Conservation (phyloP, 805 yeast species). For the Yarrowia divulgata region DNA sequence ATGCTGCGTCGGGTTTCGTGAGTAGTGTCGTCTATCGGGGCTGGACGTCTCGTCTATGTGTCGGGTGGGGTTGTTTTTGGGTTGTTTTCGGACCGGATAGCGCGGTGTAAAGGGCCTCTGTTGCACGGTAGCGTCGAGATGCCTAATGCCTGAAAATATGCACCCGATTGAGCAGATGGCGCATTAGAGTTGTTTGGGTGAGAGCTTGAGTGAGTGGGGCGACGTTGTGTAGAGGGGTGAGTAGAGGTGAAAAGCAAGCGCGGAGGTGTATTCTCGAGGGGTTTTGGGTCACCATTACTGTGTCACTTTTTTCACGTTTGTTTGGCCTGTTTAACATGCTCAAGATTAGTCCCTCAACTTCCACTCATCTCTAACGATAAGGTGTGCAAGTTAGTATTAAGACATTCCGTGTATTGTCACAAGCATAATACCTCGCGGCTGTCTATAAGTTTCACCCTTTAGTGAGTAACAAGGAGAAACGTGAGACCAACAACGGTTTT, state of each 20-base stretch:
- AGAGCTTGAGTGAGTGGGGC: slow-evolving; percentile 13
- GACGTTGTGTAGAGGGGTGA: not conserved
- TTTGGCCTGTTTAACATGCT: not conserved
- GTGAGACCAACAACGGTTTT: no score
- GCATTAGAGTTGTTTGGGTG: slow-evolving; percentile 1
- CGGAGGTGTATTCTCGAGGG: no score
- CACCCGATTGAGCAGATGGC: slow-evolving; percentile 36
- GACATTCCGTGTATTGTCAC: not conserved
- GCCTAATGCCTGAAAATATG: slow-evolving; percentile 32
- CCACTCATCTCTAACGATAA: not conserved
- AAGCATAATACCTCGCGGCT: not conserved
- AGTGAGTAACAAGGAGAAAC: no score
- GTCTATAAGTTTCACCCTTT: not conserved
- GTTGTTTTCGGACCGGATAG: not conserved
- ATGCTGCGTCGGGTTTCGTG: not conserved
- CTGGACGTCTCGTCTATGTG: not conserved
- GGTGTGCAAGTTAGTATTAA: not conserved
- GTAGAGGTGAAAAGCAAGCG: no score
- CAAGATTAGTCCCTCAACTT: not conserved
- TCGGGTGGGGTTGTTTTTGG: not conserved
- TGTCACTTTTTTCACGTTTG: no score
- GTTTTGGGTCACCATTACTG: no score
- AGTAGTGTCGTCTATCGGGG: not conserved
- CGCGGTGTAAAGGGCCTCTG: not conserved
- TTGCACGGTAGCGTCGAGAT: not conserved